Conservation (phyloP, 2,329 filamentous ascomycete genomes). For the Emergomyces orientalis region DNA sequence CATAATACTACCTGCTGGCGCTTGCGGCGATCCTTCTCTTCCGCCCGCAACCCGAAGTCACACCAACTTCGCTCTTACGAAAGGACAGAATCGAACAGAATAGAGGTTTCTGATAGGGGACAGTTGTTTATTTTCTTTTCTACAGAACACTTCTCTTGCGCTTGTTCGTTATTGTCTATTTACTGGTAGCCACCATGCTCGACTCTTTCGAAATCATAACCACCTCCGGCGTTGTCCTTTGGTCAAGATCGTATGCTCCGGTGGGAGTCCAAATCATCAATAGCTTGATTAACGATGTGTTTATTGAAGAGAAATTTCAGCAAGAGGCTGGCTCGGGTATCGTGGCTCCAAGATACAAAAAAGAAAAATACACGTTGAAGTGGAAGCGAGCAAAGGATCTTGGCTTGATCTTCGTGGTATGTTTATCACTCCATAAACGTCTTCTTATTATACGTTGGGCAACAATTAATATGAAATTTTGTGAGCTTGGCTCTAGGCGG, state of each 20-base stretch:
- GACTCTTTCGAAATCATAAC: constrained; percentile 96
- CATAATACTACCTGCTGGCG: not conserved
- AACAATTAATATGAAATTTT: constrained; percentile 6
- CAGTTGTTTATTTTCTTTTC: not conserved
- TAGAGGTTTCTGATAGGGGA: not conserved
- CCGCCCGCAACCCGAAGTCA: not conserved
- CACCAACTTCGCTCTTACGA: not conserved
- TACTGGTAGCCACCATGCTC: constrained; percentile 56
- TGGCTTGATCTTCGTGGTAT: constrained; percentile 87
- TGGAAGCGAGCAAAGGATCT: constrained; percentile 91
- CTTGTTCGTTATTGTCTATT: not conserved
- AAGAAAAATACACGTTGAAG: constrained; percentile 89
- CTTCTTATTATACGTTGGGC: not conserved
- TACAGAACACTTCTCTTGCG: not conserved
- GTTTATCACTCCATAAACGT: constrained; percentile 19
- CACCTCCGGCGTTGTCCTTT: constrained; percentile 90
- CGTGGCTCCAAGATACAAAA: constrained; percentile 65
- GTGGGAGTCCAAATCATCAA: constrained; percentile 81
- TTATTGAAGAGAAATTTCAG: constrained; percentile 84
- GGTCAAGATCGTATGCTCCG: constrained; percentile 77
- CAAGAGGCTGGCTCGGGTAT: constrained; percentile 49
- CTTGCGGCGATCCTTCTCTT: not conserved
- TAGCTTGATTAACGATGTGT: constrained; percentile 88
- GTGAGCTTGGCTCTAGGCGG: constrained; percentile 53
- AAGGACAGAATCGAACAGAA: not conserved